A percentile compares a stretch with the other conserved stretches of the same genome.
Conservation (phyloP, 2,329 filamentous ascomycete species). For the Tolypocladium cylindrosporum region DNA sequence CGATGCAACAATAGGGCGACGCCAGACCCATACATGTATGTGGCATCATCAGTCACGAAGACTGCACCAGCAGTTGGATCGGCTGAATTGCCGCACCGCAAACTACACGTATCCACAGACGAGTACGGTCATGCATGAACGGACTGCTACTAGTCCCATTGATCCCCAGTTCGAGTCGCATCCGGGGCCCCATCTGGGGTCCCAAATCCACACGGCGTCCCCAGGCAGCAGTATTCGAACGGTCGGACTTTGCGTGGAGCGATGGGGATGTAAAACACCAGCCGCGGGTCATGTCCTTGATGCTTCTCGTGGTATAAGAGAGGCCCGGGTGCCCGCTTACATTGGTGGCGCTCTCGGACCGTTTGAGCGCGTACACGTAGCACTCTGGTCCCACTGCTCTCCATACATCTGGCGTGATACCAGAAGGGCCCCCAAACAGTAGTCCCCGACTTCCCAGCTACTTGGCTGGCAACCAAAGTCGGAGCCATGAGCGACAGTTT, state of each 20-base stretch:
- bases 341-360: not conserved
- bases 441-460: not conserved
- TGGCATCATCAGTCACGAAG: not conserved
- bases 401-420: not conserved
- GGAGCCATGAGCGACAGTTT: not conserved
- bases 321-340: not conserved
- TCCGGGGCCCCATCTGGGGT: slow-evolving; percentile 3
- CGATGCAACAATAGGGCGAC: not conserved
- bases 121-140: too few relatives aligned
- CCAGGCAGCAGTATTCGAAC: not conserved
- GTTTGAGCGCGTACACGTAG: not conserved
- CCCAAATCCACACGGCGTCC: slow-evolving; percentile 1
- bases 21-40: not conserved
- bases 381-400: not conserved
- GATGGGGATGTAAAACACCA: not conserved
- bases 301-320: not conserved
- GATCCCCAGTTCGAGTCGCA: not conserved
- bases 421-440: not conserved
- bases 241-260: not conserved
- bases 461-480: not conserved
- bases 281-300: not conserved
- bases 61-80: not conserved
- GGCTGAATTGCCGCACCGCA: not conserved
- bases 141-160: too few relatives aligned
- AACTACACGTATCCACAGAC: too few relatives aligned